phyloP scores from a whole-genome alignment of 208 protist species.

The Acanthamoeba healyi region DNA sequence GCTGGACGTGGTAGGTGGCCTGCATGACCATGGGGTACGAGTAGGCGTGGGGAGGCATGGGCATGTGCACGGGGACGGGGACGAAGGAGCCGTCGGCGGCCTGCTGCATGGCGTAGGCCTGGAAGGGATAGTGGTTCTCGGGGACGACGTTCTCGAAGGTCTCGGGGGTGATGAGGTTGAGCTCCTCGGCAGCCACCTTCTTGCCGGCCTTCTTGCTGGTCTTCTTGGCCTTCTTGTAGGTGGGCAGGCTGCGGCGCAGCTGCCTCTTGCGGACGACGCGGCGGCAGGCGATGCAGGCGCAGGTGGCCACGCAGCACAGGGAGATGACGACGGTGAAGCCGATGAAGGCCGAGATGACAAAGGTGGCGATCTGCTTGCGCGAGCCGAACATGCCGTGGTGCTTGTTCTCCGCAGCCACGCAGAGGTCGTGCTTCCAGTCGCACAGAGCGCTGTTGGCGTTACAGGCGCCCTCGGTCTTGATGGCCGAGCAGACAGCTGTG shows the following conservation, averaged over 20 bases:
- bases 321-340: neutral
- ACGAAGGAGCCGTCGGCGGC: constrained; percentile 28
- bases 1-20: neutral
- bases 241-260: constrained; percentile 32
- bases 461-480: neutral
- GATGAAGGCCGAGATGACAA: neutral
- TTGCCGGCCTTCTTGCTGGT: neutral
- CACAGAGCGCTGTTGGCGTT: neutral
- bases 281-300: constrained; percentile 44
- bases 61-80: neutral
- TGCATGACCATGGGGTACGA: constrained; percentile 10
- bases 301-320: constrained; percentile 3
- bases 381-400: neutral
- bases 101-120: constrained; percentile 1
- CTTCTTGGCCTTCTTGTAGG: constrained; percentile 41
- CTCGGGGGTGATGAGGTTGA: constrained; percentile 47
- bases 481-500: neutral
- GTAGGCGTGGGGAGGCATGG: constrained; percentile 22
- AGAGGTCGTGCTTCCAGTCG: neutral
- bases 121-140: constrained; percentile 6
- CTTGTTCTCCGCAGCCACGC: neutral
- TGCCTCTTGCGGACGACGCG: neutral
- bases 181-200: neutral
- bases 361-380: neutral
- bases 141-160: neutral